A percentile compares a stretch with the other conserved stretches of the same genome.
These are phyloP conservation scores for Celoporthe dispersa DNA, from an alignment of 2,329 filamentous ascomycete genomes.

Conservation along the genomic window DNA sequence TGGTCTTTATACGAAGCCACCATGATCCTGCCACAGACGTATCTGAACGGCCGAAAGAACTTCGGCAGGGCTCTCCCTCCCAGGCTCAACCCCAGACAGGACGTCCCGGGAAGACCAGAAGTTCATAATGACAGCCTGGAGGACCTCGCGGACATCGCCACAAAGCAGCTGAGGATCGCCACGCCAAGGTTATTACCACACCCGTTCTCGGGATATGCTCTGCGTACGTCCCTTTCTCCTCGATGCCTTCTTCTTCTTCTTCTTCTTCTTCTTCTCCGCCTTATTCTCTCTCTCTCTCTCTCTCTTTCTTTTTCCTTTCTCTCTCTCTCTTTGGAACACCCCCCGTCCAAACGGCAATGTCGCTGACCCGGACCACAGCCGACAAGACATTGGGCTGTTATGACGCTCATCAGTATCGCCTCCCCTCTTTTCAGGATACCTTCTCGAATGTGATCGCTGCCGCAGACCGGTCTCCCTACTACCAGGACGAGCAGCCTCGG, in stretches of 20 bases:
- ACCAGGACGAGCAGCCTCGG: neutral
- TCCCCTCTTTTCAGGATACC: slow-evolving; percentile 21
- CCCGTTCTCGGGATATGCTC: neutral
- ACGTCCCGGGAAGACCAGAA: slow-evolving; percentile 8
- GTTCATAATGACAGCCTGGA: neutral
- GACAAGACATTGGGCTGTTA: neutral
- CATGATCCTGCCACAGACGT: slow-evolving; percentile 14
- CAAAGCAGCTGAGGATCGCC: slow-evolving; percentile 11
- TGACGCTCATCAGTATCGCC: neutral
- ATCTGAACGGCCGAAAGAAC: slow-evolving; percentile 4
- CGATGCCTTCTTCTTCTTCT: neutral
- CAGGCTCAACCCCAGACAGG: neutral
- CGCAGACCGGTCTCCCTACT: neutral
- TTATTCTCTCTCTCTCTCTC: too few species aligned
- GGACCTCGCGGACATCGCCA: slow-evolving; percentile 21
- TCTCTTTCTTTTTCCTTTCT: too few species aligned
- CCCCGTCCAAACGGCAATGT: neutral
- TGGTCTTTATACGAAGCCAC: slow-evolving; percentile 5
- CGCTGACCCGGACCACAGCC: slow-evolving; percentile 13
- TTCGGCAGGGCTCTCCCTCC: slow-evolving; percentile 11
- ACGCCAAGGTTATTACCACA: neutral
- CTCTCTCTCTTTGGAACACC: neutral
- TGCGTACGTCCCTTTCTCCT: neutral
- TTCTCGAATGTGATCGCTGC: slow-evolving; percentile 12
- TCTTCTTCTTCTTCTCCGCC: too few species aligned